phyloP scores from a whole-genome alignment of 805 yeast genomes.

The Suhomyces kilbournensis region DNA sequence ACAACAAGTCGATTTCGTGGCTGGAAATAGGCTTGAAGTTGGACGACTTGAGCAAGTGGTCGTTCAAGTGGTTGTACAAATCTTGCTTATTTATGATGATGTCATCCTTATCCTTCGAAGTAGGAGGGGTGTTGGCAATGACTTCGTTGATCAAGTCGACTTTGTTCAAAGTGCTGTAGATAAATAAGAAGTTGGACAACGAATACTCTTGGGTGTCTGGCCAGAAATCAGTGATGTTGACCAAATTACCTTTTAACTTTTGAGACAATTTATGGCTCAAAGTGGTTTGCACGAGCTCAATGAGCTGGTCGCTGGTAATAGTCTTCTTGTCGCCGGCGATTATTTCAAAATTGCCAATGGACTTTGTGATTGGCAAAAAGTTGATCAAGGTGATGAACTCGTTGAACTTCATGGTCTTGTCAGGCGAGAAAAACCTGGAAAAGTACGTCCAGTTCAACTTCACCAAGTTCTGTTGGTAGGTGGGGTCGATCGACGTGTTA shows the following conservation, averaged over 20 bases:
- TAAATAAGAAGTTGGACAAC: conserved; percentile 37
- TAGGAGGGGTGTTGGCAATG: conserved; percentile 45
- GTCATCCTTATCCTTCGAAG: conserved; percentile 38
- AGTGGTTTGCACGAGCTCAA: conserved; percentile 32
- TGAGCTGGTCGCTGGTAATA: conserved; percentile 29
- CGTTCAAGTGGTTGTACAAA: conserved; percentile 41
- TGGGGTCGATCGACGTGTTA: conserved; percentile 41
- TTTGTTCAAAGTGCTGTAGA: conserved; percentile 40
- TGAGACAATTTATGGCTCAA: conserved; percentile 41
- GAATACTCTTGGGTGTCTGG: conserved; percentile 26
- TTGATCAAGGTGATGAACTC: conserved; percentile 41
- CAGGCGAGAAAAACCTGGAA: conserved; percentile 38
- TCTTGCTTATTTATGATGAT: conserved; percentile 40
- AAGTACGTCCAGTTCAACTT: conserved; percentile 45
- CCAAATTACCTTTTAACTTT: conserved; percentile 35
- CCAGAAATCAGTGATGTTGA: conserved; percentile 35
- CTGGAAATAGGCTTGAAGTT: conserved; percentile 43
- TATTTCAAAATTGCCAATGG: conserved; percentile 42
- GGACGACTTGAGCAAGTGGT: conserved; percentile 41
- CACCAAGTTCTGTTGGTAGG: conserved; percentile 37
- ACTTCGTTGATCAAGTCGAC: conserved; percentile 45
- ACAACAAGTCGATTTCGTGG: conserved; percentile 39
- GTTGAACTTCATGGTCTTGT: conserved; percentile 34
- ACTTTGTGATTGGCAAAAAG: conserved; percentile 44
- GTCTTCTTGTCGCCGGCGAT: conserved; percentile 30